Base-by-base conservation (phyloP, 805 yeast species). In the Pichia insulana region DNA sequence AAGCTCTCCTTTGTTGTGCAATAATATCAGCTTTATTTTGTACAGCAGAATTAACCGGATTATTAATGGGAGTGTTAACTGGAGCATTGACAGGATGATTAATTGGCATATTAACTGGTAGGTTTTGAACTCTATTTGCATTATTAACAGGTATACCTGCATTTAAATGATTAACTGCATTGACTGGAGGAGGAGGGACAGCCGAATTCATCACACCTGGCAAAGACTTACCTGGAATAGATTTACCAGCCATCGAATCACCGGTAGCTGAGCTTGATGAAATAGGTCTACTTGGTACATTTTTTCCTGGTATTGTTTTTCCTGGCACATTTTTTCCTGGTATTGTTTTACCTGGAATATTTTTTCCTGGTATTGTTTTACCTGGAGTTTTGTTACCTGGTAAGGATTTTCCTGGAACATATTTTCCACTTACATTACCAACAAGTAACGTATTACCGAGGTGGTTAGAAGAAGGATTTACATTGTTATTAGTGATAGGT, bases 1-100 rank as follows among this genome's bases (percentile, higher is more conserved):
- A 56, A 34, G 56, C 55, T 36, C 54, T 60, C 28, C 53, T 51
- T 20, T 52, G 44, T 34, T 51, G 48, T 17, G 31, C 31, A 7
- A 12, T 11, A 7, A n/a, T 4, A 28, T 28, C 31, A 50, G 57
- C 26, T 46, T 51, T 30, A 39, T 11, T 28, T 12, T 28, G 31
- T n/a, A 41, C 19, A 5, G 19, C n/a, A 17, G 3, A 9, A 27
- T 38, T 38, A 12, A 38, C 25, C 4, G 45, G 30, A 2, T 1
- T n/a, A 30, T 42, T 39, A 13, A 42, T n/a, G 1, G 42, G 33
- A 15, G 15, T 22, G 8, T 32, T 44, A 43, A 34, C 40, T 47
- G 39, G 41, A 28, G 15, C 12, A 27, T 40, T 42, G 25, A 42
- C 39, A 30, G 37, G 42, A 15, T 36, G 27, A 31, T 37, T 42